A percentile compares a stretch with the other conserved stretches of the same genome.
phyloP scores from a whole-genome alignment of 768 basidiomycete genomes.

The Mycena venus region DNA sequence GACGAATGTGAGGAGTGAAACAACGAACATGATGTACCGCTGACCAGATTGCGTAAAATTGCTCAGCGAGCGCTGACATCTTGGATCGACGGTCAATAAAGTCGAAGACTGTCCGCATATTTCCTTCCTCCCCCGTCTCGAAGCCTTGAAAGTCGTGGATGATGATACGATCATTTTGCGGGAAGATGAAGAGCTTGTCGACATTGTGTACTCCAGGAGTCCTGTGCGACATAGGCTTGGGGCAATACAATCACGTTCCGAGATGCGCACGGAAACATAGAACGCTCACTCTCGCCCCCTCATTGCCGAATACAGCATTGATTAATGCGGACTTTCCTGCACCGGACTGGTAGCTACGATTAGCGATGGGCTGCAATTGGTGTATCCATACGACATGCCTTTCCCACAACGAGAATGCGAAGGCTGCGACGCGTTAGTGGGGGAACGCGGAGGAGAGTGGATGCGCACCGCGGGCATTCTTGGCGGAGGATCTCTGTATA shows the following conservation, averaged over 20 bases:
- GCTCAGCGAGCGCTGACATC: conserved; percentile 14
- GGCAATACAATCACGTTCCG: background rate
- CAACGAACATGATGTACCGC: background rate
- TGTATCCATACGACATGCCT: background rate
- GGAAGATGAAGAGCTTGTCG: background rate
- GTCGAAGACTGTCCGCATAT: background rate
- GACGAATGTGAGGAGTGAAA: background rate
- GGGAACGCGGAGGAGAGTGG: background rate
- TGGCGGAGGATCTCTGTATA: conserved; percentile 15
- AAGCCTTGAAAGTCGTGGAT: conserved; percentile 16
- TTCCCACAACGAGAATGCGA: conserved; percentile 21
- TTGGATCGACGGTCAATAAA: conserved; percentile 15
- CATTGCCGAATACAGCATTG: conserved; percentile 13
- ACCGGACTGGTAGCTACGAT: background rate
- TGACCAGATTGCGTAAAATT: conserved; percentile 5
- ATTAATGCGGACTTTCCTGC: conserved; percentile 20
- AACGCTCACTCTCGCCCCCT: background rate
- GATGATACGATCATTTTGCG: conserved; percentile 12
- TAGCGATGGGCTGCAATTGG: background rate
- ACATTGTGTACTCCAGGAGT: conserved; percentile 13
- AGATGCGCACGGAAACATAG: background rate
- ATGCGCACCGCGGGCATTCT: conserved; percentile 14
- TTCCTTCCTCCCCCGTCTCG: conserved; percentile 9
- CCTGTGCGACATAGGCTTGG: conserved; percentile 1
- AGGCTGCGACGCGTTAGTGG: background rate